Evolutionary conservation across 225 moss, liverwort and hornwort genomes (phyloP), one percentile per base, ranked within the genome.

Genomic region (Polytrichum commune): DNA sequence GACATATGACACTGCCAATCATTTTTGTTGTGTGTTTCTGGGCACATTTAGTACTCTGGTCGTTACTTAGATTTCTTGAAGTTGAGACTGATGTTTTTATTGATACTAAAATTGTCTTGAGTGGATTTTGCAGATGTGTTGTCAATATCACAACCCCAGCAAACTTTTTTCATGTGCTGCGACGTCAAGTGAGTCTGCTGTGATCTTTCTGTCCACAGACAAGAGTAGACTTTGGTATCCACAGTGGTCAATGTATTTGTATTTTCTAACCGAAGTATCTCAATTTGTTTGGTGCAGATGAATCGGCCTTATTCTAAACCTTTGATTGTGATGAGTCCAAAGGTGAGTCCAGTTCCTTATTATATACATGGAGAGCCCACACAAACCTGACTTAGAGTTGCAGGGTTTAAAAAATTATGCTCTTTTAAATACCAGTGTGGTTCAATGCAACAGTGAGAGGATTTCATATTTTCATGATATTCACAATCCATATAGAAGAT

Each of bases 281-380:
- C 62, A 24, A 63, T 63, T 24, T 16, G 25, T 63, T 23, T 63
- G 27, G n/a, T 82, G 77, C 71, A 88, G 88, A 77, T 88, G 79
- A 88, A 88, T 63, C 88, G 88, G 46, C 84, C 88, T 62, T 88
- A 82, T 73, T 84, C 84, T 58, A 88, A 88, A 77, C 88, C 88
- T 71, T 76, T 82, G n/a, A 82, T 88, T 75, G 84, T 88, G 60
- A 88, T 88, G 88, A 88, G 88, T 85, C 88, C 88, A 46, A 88
- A 88, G 84, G 88, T 88, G 71, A 58, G 73, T 81, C 60, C 23
- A 53, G 25, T 74, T 53, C 62, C 53, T 67, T 46, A 0, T 3
- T 46, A 46, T 1, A 46, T 46, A 46, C 46, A 9, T 46, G 46
- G 46, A 38, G 10, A 46, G 46, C 16, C 46, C 46, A 46, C 16